Evolutionary conservation across 495 filamentous ascomycete genomes (phyloP), one percentile per base, ranked within the genome.

Genomic region (Xylaria grammica): DNA sequence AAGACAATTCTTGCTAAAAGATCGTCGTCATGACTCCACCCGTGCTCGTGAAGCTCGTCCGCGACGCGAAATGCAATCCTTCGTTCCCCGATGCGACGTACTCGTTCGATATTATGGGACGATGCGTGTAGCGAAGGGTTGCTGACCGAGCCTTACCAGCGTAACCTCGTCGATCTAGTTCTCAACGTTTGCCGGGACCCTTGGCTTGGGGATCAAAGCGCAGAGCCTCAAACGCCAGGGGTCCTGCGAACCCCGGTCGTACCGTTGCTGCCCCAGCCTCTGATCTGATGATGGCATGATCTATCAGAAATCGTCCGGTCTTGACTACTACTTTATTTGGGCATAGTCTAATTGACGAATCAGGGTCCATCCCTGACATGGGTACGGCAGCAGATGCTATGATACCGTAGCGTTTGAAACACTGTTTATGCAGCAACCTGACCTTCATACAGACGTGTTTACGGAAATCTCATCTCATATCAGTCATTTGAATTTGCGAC

Each of bases 261-360:
- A 44, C 60, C 66, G 40, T 66, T 63, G 63, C 61, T 40, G 64
- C 53, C 48, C 54, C 57, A 59, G 64, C 52, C 66, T 69, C 66
- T 73, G 71, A 73, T 69, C 68, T 71, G 71, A 73, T 66, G 49
- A 68, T 73, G 66, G 71, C 68, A 70, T 65, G 68, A 71, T 53
- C 36, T n/a, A 57, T 63, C 60, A 60, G 62, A 51, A 38, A 72
- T 63, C 59, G 68, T 42, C 60, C 40, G 40, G 57, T 62, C 20
- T 65, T 6, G 32, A 24, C 46, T 29, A 26, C 19, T 29, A 34
- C 27, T 20, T 42, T 20, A 27, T 8, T 32, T 48, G 27, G 19
- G 42, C n/a, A 48, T 19, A 27, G 40, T 27, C n/a, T 32, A 34
- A 2, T n/a, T 15, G 6, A 22, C 9, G 20, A 36, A 59, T 26